Evolutionary conservation across 2,329 filamentous ascomycete species (phyloP), one percentile per base, ranked within the genome.

Genomic region (Penicillium hesseltinei): DNA sequence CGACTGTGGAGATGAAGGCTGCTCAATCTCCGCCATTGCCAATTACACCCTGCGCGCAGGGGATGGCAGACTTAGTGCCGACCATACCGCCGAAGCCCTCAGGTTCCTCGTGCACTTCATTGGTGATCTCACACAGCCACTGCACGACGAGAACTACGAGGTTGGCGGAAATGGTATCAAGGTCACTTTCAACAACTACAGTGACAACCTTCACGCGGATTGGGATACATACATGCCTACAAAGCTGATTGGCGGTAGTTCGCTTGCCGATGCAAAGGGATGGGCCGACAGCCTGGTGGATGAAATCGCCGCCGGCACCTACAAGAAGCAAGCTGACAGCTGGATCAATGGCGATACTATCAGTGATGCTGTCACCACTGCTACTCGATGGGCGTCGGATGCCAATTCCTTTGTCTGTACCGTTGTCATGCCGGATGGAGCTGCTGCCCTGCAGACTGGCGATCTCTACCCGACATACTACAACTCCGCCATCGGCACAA

Each of bases 161-260:
- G 75, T 80, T 23, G 89, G 89, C 53, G 88, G 88, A 0, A 92
- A 91, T 64, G 81, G 82, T 11, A 88, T 91, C 64, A 71, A 78
- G 15, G 88, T 91, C 1, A 77, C 75, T 17, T 91, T 86, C 74
- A 78, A 85, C 27, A 81, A 80, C 3, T 71, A 73, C 31, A 72
- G 77, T 29, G 80, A 83, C 54, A 91, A 91, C 68, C 79, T 91
- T 42, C 89, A 91, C 68, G 81, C 87, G 57, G 83, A 90, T 17
- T 91, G 88, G 88, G 89, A 91, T 69, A 84, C 82, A 52, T 83
- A 82, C 63, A 90, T 91, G 60, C 81, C 84, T 0, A 86, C 89
- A 74, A 83, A 86, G 67, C 74, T 84, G 66, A 77, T 88, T 1
- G 86, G 86, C 2, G 83, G 77, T 39, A 74, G 50, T 9, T 83